Conservation (phyloP, 2,329 filamentous ascomycete species). For the Xylaria sp. region DNA sequence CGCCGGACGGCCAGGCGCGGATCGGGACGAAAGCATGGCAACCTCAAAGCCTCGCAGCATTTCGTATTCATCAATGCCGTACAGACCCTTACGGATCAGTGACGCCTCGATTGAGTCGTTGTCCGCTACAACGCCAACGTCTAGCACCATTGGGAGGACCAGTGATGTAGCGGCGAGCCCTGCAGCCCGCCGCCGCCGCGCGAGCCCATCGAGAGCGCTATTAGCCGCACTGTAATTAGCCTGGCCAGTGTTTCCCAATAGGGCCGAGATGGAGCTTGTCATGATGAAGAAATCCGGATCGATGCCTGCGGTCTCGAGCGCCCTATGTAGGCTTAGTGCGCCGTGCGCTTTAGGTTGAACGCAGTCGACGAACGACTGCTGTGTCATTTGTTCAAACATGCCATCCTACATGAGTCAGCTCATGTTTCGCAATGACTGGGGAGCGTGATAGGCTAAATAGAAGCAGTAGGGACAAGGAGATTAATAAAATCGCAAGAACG, state of each 20-base stretch:
- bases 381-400: slow-evolving; percentile 38
- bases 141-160: slow-evolving; percentile 44
- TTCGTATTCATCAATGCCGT: slow-evolving; percentile 48
- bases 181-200: slow-evolving; percentile 28
- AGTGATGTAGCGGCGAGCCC: slow-evolving; percentile 36
- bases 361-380: slow-evolving; percentile 20
- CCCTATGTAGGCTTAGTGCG: slow-evolving; percentile 33
- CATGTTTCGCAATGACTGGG: neutral
- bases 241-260: slow-evolving; percentile 40
- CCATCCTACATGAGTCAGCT: slow-evolving; percentile 35
- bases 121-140: slow-evolving; percentile 42
- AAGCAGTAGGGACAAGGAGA: neutral
- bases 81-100: slow-evolving; percentile 46
- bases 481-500: too few relatives aligned
- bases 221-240: slow-evolving; percentile 44
- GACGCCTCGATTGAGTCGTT: slow-evolving; percentile 41
- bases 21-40: slow-evolving; percentile 42
- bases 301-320: slow-evolving; percentile 20
- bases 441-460: too few relatives aligned
- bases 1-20: neutral
- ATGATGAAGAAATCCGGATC: slow-evolving; percentile 44
- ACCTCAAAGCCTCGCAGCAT: slow-evolving; percentile 45
- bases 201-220: slow-evolving; percentile 41
- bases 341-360: slow-evolving; percentile 38
- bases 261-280: slow-evolving; percentile 44